A percentile compares a stretch with the other conserved stretches of the same genome.
Conservation (phyloP, 129 eudicot genomes). For the Centaurea solstitialis region DNA sequence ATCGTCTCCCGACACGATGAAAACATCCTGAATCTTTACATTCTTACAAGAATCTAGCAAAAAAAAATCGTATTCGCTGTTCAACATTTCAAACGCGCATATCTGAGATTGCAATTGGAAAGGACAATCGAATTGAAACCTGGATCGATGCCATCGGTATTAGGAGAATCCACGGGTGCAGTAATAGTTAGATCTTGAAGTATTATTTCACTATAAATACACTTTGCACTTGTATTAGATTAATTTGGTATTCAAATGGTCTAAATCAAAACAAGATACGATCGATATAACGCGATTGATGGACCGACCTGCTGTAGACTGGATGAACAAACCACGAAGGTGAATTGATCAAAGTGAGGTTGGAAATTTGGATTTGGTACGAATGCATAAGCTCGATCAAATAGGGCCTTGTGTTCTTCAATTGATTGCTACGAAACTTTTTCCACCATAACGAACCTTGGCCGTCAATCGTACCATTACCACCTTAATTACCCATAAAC, state of each 20-base stretch:
- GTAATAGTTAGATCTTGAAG: not conserved
- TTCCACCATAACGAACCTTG: conserved; percentile 64
- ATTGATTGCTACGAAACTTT: conserved; percentile 35
- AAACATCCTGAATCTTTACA: conserved; percentile 57
- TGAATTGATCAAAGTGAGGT: conserved; percentile 40
- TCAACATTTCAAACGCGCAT: not conserved
- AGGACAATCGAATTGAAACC: conserved; percentile 31
- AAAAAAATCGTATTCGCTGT: not conserved
- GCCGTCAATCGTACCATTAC: conserved; percentile 63
- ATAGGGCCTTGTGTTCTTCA: conserved; percentile 50
- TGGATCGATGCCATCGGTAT: conserved; percentile 82
- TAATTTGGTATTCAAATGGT: not conserved
- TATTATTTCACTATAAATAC: conserved; percentile 48
- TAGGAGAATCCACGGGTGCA: conserved; percentile 74
- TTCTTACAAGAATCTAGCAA: conserved; percentile 68
- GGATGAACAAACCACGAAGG: conserved; percentile 51
- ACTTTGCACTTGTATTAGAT: no score
- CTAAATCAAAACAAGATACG: no score
- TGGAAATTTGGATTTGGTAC: conserved; percentile 34
- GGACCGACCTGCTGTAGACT: conserved; percentile 33
- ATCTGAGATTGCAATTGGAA: not conserved
- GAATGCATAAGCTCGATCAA: conserved; percentile 41
- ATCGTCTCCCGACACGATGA: conserved; percentile 72
- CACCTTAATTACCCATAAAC: conserved; percentile 38
- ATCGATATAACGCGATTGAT: no score